Conservation (phyloP, 2,329 filamentous ascomycete species). For the Ceratocystis harringtonii region DNA sequence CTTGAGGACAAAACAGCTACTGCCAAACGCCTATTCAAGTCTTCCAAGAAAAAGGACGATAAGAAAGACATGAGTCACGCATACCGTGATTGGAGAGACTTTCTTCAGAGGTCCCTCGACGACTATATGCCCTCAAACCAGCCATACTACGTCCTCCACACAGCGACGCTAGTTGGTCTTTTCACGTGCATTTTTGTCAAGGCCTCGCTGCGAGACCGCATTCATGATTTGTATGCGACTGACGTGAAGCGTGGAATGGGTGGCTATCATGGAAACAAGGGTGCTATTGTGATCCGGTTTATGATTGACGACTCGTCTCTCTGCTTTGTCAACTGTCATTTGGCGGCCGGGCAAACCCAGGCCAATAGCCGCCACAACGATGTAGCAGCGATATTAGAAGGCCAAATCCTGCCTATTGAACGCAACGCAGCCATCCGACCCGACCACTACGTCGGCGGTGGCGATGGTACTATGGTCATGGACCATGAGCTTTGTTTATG, state of each 20-base stretch:
- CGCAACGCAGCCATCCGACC: conserved; percentile 50
- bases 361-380: conserved; percentile 88
- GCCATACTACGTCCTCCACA: conserved; percentile 74
- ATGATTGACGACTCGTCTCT: conserved; percentile 83
- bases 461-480: conserved; percentile 84
- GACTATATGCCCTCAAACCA: conserved; percentile 65
- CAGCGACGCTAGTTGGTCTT: conserved; percentile 72
- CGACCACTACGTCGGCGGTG: conserved; percentile 77
- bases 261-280: conserved; percentile 90
- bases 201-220: conserved; percentile 56
- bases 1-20: conserved; percentile 94
- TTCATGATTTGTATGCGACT: conserved; percentile 60
- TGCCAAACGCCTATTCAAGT: conserved; percentile 54
- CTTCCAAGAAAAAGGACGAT: conserved; percentile 69
- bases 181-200: conserved; percentile 96
- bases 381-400: conserved; percentile 75
- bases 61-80: conserved; percentile 91
- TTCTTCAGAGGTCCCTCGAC: conserved; percentile 66
- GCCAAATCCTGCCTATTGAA: conserved; percentile 57
- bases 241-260: conserved; percentile 96
- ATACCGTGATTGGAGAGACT: conserved; percentile 92
- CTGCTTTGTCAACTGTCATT: conserved; percentile 94
- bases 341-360: conserved; percentile 84
- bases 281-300: conserved; percentile 82
- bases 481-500: conserved; percentile 96